These are phyloP conservation scores for Ramaria sp. DNA, from an alignment of 768 basidiomycete genomes.

Conservation along the genomic window DNA sequence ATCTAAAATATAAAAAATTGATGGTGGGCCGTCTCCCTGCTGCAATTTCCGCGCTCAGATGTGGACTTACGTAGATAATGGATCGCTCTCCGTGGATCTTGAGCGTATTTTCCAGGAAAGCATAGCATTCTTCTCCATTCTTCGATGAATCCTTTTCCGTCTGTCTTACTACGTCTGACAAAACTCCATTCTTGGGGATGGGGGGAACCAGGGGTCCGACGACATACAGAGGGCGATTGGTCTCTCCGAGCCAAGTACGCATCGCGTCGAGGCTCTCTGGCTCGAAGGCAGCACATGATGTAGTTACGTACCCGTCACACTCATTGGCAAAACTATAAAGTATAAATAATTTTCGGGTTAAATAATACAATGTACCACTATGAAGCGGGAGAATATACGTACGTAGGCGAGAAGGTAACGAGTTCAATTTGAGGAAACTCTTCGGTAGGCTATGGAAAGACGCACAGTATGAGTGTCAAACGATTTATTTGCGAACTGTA, in stretches of 20 bases:
- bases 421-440: not conserved
- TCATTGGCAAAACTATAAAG: not conserved
- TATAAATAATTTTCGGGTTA: not conserved
- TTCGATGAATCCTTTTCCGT: not conserved
- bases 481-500: not conserved
- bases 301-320: slow-evolving; percentile 2
- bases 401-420: not conserved
- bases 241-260: slow-evolving; percentile 2
- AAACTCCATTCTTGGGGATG: not conserved
- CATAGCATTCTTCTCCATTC: not conserved
- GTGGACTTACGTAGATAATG: slow-evolving; percentile 14
- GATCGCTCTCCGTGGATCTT: slow-evolving; percentile 14
- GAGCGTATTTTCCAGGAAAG: not conserved
- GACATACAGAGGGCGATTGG: not conserved
- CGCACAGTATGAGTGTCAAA: not conserved
- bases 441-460: not conserved
- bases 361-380: not conserved
- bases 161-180: not conserved
- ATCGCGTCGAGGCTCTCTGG: slow-evolving; percentile 1
- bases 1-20: not conserved
- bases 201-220: slow-evolving; percentile 5
- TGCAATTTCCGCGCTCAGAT: not conserved
- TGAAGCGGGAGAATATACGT: not conserved
- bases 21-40: not conserved
- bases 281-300: not conserved